Evolutionary conservation across 768 basidiomycete species (phyloP).

Genomic region (Collybia sp.): DNA sequence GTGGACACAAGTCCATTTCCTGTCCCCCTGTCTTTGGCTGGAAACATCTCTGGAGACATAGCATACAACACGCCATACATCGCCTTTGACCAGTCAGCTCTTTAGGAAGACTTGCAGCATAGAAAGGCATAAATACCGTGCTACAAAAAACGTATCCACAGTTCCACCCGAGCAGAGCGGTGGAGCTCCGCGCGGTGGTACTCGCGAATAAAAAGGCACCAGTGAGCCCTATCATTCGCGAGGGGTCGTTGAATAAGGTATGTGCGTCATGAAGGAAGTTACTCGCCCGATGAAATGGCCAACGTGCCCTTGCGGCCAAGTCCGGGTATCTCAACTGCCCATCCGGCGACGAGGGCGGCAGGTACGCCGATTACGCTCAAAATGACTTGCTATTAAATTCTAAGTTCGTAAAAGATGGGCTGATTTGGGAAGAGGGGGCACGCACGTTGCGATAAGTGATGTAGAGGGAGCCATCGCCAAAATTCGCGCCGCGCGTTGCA

Average conservation of each 20-base stretch:
- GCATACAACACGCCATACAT: constrained; percentile 75
- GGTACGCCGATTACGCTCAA: constrained; percentile 60
- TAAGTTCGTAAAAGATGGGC: not conserved
- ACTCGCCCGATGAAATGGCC: constrained; percentile 55
- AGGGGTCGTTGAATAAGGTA: constrained; percentile 41
- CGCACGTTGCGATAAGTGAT: constrained; percentile 69
- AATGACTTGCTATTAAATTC: constrained; percentile 51
- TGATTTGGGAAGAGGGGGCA: not conserved
- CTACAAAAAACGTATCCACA: constrained; percentile 60
- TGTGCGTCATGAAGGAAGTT: constrained; percentile 1
- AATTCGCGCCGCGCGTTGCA: constrained; percentile 52
- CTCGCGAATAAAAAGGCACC: constrained; percentile 67
- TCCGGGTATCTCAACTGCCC: constrained; percentile 55
- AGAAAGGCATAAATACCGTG: constrained; percentile 29
- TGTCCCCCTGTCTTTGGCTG: constrained; percentile 65
- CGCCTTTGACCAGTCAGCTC: not conserved
- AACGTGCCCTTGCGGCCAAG: constrained; percentile 64
- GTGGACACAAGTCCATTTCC: constrained; percentile 61
- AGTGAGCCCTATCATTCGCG: constrained; percentile 46
- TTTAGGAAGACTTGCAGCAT: no score
- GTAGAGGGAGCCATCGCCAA: constrained; percentile 61
- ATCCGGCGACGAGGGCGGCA: constrained; percentile 62
- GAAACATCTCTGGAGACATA: constrained; percentile 60
- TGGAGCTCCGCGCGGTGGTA: constrained; percentile 61
- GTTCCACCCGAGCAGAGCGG: constrained; percentile 70